Evolutionary conservation across 2,329 filamentous ascomycete species (phyloP), one percentile per base, ranked within the genome.

Genomic region (Fragosphaeria purpurea): DNA sequence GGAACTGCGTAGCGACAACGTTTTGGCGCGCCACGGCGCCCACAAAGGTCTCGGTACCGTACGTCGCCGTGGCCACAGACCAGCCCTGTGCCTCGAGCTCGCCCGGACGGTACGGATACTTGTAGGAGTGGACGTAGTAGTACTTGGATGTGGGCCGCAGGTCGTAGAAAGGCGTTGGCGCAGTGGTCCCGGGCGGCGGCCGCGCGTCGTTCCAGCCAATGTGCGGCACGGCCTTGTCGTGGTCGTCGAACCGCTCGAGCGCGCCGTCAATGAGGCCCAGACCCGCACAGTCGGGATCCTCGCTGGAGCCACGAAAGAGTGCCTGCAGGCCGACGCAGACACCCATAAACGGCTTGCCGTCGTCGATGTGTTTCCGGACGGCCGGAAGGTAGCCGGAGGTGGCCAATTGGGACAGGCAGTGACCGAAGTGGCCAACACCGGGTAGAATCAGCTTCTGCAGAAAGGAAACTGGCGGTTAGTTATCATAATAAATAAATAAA

Each of bases 71-170:
- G 1, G 93, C 93, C n/a, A 97, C 85, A 7, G 82, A 80, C 91
- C 93, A 98, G 32, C 91, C 93, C 37, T 85, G 77, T 50, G 74
- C 73, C 67, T 96, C 89, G 10, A 96, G 74, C 57, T 84, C 75
- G 38, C 85, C 87, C 44, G 77, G 68, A 48, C 70, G 69, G 65
- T 96, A 95, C 4, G 84, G 84, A 32, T 82, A 83, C 52, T 89
- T 90, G 69, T 93, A 98, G 2, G 88, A 90, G 74, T 98, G 93
- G 51, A 98, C 91, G 64, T 98, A 98, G 71, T 98, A 98, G 74
- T 98, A 98, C 68, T 97, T 98, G 63, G 87, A 95, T 48, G 77
- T 76, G 1, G 87, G 83, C 33, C 79, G 74, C 49, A 98, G 70
- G 51, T 86, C 89, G 66, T 91, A 96, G 52, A 97, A 77, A 58